Evolutionary conservation across 2,329 filamentous ascomycete species (phyloP).

Genomic region (Apiospora arundinis): DNA sequence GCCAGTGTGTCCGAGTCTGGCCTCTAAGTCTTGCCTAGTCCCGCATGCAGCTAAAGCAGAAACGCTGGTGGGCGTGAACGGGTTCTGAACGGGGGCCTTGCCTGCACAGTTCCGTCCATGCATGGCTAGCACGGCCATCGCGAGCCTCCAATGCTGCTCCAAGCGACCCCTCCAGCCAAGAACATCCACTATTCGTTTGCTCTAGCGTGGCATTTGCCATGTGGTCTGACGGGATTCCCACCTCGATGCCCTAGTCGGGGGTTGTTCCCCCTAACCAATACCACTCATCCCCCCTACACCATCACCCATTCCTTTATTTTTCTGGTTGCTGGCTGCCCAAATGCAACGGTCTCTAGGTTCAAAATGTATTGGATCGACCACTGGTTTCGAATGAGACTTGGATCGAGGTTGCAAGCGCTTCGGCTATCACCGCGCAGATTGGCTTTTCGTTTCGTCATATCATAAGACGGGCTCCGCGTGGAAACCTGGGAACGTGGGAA

Average conservation of each 20-base stretch:
- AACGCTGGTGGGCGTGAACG: not conserved
- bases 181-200: slow-evolving; percentile 8
- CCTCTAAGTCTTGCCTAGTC: no score
- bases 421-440: not conserved
- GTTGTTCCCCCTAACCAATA: not conserved
- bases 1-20: no score
- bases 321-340: not conserved
- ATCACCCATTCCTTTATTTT: not conserved
- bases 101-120: not conserved
- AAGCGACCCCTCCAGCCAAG: not conserved
- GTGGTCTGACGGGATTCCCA: slow-evolving; percentile 17
- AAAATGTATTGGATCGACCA: not conserved
- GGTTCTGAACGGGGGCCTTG: not conserved
- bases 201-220: slow-evolving; percentile 17
- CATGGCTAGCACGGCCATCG: not conserved
- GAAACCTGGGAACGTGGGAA: not conserved
- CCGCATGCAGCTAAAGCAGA: slow-evolving; percentile 2
- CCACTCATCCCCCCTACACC: not conserved
- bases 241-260: not conserved
- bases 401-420: not conserved
- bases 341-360: slow-evolving; percentile 5
- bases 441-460: not conserved
- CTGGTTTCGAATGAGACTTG: not conserved
- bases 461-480: not conserved
- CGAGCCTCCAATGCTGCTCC: no score